Evolutionary conservation across 257 asterid genomes (phyloP).

Genomic region (Gynochthodes officinalis): DNA sequence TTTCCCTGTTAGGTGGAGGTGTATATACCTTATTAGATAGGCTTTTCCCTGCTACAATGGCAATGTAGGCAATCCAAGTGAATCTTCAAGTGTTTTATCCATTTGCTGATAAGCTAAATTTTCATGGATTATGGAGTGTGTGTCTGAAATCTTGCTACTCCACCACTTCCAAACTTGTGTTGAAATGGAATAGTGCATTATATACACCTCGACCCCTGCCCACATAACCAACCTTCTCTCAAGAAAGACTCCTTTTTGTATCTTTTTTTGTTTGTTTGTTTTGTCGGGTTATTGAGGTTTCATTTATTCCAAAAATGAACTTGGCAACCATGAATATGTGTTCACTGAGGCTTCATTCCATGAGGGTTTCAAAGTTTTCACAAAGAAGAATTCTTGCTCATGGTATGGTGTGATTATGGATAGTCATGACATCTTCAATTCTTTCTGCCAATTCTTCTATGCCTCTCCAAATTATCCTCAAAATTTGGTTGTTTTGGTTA

Average conservation of each 20-base stretch:
- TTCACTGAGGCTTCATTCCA: conserved; percentile 12
- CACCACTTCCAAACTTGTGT: too few species aligned
- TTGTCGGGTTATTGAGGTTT: too few species aligned
- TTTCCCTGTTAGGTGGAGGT: too few species aligned
- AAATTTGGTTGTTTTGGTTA: background rate
- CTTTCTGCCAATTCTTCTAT: background rate
- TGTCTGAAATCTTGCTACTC: too few species aligned
- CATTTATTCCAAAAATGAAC: conserved; percentile 13
- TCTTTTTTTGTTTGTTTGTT: background rate
- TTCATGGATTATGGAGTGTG: too few species aligned
- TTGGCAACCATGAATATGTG: background rate
- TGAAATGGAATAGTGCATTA: too few species aligned
- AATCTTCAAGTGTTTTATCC: too few species aligned
- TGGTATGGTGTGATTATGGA: conserved; percentile 7
- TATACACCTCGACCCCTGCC: background rate
- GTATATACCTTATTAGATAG: too few species aligned
- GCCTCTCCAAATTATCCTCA: background rate
- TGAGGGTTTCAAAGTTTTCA: conserved; percentile 4
- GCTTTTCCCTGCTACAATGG: too few species aligned
- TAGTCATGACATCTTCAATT: background rate
- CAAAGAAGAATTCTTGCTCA: conserved; percentile 8
- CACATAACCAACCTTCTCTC: background rate
- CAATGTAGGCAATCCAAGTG: too few species aligned
- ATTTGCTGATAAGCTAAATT: too few species aligned
- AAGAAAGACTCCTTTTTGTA: background rate